These are phyloP conservation scores for Gnaphalium uliginosum DNA, from an alignment of 129 eudicot species.

Conservation along the genomic window DNA sequence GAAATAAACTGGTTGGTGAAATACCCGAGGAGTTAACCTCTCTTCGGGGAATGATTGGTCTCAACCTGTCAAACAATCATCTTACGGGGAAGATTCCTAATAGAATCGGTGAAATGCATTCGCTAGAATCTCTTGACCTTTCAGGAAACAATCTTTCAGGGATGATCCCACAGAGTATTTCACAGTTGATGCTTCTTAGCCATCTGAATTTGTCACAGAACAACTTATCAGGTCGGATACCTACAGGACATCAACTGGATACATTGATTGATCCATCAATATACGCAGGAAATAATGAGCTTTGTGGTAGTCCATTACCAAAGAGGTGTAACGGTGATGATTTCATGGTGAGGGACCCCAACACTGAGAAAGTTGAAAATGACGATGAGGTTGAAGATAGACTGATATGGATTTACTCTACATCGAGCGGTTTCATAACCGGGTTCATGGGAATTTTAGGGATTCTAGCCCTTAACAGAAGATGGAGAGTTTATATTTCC, in stretches of 20 bases:
- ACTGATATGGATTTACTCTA: constrained; percentile 23
- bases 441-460: constrained; percentile 33
- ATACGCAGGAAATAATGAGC: constrained; percentile 33
- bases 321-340: constrained; percentile 20
- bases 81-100: constrained; percentile 37
- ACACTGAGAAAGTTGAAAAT: neutral
- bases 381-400: neutral
- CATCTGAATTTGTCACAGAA: constrained; percentile 39
- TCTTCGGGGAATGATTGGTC: constrained; percentile 21
- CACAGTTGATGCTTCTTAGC: constrained; percentile 17
- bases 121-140: constrained; percentile 39
- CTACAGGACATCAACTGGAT: constrained; percentile 37
- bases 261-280: constrained; percentile 29
- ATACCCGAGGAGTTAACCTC: constrained; percentile 22
- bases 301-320: constrained; percentile 42
- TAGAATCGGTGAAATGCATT: constrained; percentile 31
- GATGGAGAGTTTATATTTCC: constrained; percentile 22
- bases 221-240: constrained; percentile 42
- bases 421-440: constrained; percentile 26
- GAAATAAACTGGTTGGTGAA: constrained; percentile 32
- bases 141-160: constrained; percentile 42
- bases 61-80: constrained; percentile 38
- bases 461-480: constrained; percentile 1
- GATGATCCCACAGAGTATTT: constrained; percentile 37
- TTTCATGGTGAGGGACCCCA: neutral